Percentiles rank a stretch among this genome's conserved stretches.
Evolutionary conservation across 495 filamentous ascomycete genomes (phyloP).

Genomic region (Penicillium waksmanii): DNA sequence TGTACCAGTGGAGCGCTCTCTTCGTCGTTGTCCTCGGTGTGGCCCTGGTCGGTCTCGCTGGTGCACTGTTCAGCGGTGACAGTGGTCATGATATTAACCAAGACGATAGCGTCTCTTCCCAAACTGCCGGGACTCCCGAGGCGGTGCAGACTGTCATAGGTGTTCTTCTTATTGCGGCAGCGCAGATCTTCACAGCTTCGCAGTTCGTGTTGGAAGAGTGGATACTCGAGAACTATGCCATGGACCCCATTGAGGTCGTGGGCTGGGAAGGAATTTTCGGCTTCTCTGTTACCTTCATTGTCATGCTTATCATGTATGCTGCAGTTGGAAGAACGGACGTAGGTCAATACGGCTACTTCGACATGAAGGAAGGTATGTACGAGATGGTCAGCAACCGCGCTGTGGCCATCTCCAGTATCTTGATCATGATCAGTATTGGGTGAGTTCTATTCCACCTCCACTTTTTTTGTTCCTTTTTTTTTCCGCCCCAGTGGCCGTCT

Average conservation of each 20-base stretch:
- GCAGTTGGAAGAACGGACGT: constrained; percentile 72
- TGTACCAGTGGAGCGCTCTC: constrained; percentile 89
- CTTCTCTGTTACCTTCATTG: constrained; percentile 77
- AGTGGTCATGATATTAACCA: constrained; percentile 51
- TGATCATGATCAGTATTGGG: constrained; percentile 98
- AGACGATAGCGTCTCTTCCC: constrained; percentile 26
- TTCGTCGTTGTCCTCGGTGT: constrained; percentile 87
- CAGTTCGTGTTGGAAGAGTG: constrained; percentile 97
- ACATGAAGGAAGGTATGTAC: constrained; percentile 79
- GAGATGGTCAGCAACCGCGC: constrained; percentile 71
- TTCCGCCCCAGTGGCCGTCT: neutral
- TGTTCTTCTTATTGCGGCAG: constrained; percentile 84
- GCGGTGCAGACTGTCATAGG: constrained; percentile 77
- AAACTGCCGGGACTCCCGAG: constrained; percentile 53
- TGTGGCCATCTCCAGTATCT: constrained; percentile 72
- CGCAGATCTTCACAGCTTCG: constrained; percentile 94
- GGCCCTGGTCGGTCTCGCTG: constrained; percentile 85
- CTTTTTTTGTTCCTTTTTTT: neutral
- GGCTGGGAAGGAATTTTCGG: constrained; percentile 97
- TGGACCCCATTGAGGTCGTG: constrained; percentile 88
- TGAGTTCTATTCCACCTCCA: constrained; percentile 35
- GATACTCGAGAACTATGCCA: constrained; percentile 84
- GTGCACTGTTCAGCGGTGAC: constrained; percentile 71
- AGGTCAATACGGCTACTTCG: constrained; percentile 83
- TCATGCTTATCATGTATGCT: constrained; percentile 79